Evolutionary conservation across 2,329 filamentous ascomycete species (phyloP).

Genomic region (Fusarium goolgardi): DNA sequence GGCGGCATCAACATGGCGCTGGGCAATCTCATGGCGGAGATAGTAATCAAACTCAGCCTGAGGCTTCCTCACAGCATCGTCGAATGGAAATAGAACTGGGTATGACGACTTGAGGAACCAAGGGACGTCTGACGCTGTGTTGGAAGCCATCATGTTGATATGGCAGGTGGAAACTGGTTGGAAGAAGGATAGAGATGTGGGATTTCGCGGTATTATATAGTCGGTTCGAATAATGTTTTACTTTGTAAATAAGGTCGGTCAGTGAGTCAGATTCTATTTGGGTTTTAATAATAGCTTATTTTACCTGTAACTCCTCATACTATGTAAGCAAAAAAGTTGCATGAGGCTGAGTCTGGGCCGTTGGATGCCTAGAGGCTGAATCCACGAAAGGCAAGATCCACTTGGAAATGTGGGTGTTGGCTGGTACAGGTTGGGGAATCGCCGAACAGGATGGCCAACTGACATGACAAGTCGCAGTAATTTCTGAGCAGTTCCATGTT

Average conservation of each 20-base stretch:
- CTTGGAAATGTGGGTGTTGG: slow-evolving; percentile 1
- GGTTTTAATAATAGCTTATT: background rate
- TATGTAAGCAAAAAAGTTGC: background rate
- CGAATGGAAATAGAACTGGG: slow-evolving; percentile 54
- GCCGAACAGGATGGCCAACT: background rate
- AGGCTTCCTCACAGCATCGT: slow-evolving; percentile 51
- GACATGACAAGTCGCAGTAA: background rate
- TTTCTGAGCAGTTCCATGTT: background rate
- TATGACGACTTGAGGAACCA: slow-evolving; percentile 56
- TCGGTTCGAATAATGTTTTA: background rate
- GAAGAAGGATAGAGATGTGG: background rate
- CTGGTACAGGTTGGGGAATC: slow-evolving; percentile 1
- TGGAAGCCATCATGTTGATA: slow-evolving; percentile 37
- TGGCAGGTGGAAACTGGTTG: slow-evolving; percentile 2
- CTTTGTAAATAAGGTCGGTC: slow-evolving; percentile 16
- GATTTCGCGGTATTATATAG: slow-evolving; percentile 21
- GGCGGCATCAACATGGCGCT: slow-evolving; percentile 20
- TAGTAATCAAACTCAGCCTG: slow-evolving; percentile 52
- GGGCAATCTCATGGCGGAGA: slow-evolving; percentile 45
- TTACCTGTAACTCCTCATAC: background rate
- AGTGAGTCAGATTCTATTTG: slow-evolving; percentile 31
- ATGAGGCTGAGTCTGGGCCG: slow-evolving; percentile 33
- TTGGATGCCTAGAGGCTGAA: slow-evolving; percentile 35
- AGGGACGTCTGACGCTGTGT: slow-evolving; percentile 38
- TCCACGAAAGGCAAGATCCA: slow-evolving; percentile 12